Evolutionary conservation across 2,329 filamentous ascomycete genomes (phyloP).

Genomic region (Bimuria novae-zelandiae): DNA sequence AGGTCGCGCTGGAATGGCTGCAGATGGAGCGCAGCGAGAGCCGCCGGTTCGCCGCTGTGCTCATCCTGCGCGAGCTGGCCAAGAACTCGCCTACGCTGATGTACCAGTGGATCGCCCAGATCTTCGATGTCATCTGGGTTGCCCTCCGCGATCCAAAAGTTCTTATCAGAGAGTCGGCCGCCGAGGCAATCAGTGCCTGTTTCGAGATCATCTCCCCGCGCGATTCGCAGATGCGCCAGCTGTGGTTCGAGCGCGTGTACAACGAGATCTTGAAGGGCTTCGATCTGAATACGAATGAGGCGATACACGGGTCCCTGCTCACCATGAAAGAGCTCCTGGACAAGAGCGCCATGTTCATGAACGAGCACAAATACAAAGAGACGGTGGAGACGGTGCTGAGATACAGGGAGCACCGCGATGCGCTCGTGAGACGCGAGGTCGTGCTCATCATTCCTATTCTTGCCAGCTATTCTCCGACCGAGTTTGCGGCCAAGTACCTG

Average conservation of each 20-base stretch:
- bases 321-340: constrained; percentile 91
- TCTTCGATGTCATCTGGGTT: constrained; percentile 96
- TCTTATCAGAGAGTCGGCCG: constrained; percentile 88
- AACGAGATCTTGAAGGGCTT: constrained; percentile 82
- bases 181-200: constrained; percentile 90
- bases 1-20: constrained; percentile 94
- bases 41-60: constrained; percentile 87
- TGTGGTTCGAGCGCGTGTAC: constrained; percentile 91
- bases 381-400: constrained; percentile 91
- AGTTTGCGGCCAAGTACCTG: constrained; percentile 85
- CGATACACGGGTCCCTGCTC: constrained; percentile 89
- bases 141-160: constrained; percentile 87
- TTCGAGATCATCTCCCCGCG: constrained; percentile 94
- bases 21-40: constrained; percentile 95
- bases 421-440: constrained; percentile 85
- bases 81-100: constrained; percentile 93
- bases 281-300: constrained; percentile 76
- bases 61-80: constrained; percentile 87
- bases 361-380: constrained; percentile 82
- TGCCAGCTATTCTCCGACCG: constrained; percentile 86
- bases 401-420: constrained; percentile 90
- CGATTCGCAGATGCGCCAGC: constrained; percentile 82
- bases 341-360: constrained; percentile 99
- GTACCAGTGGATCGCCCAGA: constrained; percentile 92
- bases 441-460: constrained; percentile 90